phyloP scores from a whole-genome alignment of 495 filamentous ascomycete species.

The Penicillium taxi region DNA sequence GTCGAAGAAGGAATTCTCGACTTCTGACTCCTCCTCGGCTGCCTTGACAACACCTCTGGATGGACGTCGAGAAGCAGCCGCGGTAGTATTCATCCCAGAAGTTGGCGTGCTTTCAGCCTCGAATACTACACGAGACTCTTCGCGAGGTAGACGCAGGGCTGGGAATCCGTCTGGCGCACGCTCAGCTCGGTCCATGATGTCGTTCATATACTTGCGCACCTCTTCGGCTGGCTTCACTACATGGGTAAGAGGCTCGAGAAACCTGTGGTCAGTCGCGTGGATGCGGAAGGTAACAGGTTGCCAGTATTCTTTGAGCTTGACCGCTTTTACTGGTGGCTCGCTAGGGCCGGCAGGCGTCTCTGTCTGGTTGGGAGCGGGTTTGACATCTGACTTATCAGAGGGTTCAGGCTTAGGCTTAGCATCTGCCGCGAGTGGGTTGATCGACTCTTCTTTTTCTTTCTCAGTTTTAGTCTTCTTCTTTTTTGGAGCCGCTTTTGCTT shows the following conservation, averaged over 20 bases:
- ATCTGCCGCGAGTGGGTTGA: conserved; percentile 8
- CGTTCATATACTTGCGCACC: conserved; percentile 74
- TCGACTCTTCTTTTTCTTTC: conserved; percentile 17
- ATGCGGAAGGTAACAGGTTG: conserved; percentile 83
- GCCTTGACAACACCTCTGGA: conserved; percentile 16
- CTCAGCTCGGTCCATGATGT: conserved; percentile 67
- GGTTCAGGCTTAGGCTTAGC: conserved; percentile 13
- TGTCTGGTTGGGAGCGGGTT: conserved; percentile 2
- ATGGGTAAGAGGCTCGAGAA: conserved; percentile 64
- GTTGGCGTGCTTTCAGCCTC: conserved; percentile 26
- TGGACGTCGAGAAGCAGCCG: conserved; percentile 19
- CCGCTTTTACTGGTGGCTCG: conserved; percentile 6
- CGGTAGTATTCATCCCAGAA: conserved; percentile 3
- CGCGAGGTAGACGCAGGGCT: conserved; percentile 55
- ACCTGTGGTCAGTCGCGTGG: conserved; percentile 49
- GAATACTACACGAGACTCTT: conserved; percentile 22
- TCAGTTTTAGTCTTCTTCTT: conserved; percentile 30
- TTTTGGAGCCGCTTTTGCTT: conserved; percentile 27
- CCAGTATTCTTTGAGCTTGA: conserved; percentile 64
- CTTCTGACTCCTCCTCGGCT: conserved; percentile 32
- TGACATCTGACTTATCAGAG: conserved; percentile 12
- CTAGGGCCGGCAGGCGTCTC: conserved; percentile 3
- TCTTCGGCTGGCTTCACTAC: conserved; percentile 75
- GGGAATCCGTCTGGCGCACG: conserved; percentile 61
- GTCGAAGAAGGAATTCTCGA: too few species aligned